Percentiles rank a stretch among this genome's conserved stretches.
phyloP scores from a whole-genome alignment of 2,329 filamentous ascomycete genomes.

The Claviceps digitariae region DNA sequence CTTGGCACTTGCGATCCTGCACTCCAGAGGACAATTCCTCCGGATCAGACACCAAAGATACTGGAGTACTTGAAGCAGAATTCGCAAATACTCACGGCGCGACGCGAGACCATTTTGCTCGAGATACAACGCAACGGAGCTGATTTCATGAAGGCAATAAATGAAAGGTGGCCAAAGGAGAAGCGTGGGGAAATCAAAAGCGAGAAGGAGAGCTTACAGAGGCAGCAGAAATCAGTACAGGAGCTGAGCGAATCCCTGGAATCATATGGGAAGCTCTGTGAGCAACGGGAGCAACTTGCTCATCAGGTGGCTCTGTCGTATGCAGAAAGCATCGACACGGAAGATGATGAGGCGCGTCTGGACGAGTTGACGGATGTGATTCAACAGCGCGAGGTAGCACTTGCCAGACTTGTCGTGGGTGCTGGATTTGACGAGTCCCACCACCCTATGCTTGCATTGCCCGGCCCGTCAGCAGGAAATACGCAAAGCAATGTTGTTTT shows the following conservation, averaged over 20 bases:
- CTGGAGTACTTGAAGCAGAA: conserved; percentile 18
- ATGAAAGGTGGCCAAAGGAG: conserved; percentile 30
- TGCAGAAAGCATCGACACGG: conserved; percentile 34
- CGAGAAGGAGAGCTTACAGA: conserved; percentile 33
- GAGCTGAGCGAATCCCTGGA: conserved; percentile 27
- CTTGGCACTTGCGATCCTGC: background rate
- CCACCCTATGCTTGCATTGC: conserved; percentile 19
- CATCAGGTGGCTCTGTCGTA: conserved; percentile 36
- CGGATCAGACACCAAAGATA: conserved; percentile 16
- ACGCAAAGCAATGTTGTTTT: conserved; percentile 22
- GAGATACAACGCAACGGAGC: conserved; percentile 33
- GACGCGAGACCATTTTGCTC: conserved; percentile 24
- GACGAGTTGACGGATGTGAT: conserved; percentile 34
- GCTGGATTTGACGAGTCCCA: conserved; percentile 31
- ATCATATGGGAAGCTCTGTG: conserved; percentile 27
- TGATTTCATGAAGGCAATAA: conserved; percentile 33
- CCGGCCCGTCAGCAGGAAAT: conserved; percentile 5
- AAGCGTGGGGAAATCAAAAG: conserved; percentile 33
- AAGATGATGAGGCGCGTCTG: conserved; percentile 35
- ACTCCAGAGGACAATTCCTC: background rate
- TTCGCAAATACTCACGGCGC: conserved; percentile 19
- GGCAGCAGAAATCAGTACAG: conserved; percentile 31
- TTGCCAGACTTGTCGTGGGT: conserved; percentile 28
- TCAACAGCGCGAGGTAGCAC: conserved; percentile 26
- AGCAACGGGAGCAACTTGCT: conserved; percentile 31